Conservation (phyloP, 2,329 filamentous ascomycete genomes). For the Zasmidium citrigriseum region DNA sequence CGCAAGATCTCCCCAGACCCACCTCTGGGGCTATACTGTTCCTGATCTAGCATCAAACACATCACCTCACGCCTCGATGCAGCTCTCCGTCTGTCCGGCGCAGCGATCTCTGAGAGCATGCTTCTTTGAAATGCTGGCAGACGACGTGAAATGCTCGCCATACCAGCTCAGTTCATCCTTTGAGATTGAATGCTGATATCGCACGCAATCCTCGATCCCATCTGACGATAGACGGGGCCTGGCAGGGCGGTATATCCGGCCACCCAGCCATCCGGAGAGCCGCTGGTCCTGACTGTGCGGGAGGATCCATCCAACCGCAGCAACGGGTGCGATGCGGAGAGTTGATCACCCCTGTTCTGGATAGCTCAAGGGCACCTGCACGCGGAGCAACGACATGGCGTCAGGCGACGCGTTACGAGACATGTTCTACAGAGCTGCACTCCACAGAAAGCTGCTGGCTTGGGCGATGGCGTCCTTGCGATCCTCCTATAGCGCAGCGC, state of each 20-base stretch:
- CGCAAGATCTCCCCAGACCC: neutral
- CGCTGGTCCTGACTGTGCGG: slow-evolving; percentile 16
- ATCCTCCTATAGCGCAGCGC: neutral
- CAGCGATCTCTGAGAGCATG: neutral
- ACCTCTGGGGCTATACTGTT: neutral
- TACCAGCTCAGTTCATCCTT: too few species aligned
- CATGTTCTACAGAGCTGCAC: neutral
- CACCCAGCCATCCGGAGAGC: slow-evolving; percentile 19
- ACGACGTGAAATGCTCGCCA: neutral
- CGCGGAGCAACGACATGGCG: slow-evolving; percentile 18
- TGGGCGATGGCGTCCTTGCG: neutral
- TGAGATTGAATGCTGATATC: neutral
- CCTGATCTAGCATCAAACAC: neutral
- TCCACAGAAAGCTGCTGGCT: neutral
- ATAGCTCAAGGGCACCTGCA: slow-evolving; percentile 26
- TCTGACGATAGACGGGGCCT: neutral
- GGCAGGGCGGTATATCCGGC: neutral
- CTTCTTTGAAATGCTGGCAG: too few species aligned
- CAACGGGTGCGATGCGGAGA: slow-evolving; percentile 19
- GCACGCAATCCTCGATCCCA: neutral
- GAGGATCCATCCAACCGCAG: slow-evolving; percentile 23
- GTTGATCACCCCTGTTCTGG: slow-evolving; percentile 23
- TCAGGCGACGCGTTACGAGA: slow-evolving; percentile 5
- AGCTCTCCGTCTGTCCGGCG: neutral
- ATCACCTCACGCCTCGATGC: neutral